Conservation (phyloP, 2,329 filamentous ascomycete species). For the Gnomoniopsis sp. region DNA sequence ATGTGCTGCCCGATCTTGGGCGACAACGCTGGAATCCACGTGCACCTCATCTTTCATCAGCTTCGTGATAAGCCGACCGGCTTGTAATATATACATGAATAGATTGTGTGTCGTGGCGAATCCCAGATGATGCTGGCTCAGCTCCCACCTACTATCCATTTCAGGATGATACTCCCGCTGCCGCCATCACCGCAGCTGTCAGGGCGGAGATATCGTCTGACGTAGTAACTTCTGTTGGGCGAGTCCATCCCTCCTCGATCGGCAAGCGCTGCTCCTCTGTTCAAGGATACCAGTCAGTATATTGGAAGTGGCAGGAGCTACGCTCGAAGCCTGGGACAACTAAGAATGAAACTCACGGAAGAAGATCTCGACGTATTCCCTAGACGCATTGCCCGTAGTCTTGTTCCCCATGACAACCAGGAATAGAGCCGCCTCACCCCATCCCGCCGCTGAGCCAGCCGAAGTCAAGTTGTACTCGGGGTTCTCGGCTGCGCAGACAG, state of each 20-base stretch:
- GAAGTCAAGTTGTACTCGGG: slow-evolving; percentile 2
- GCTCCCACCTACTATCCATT: too few relatives aligned
- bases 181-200: not conserved
- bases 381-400: not conserved
- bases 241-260: slow-evolving; percentile 1
- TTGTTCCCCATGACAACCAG: slow-evolving; percentile 2
- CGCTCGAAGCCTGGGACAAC: not conserved
- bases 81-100: too few relatives aligned
- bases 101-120: too few relatives aligned
- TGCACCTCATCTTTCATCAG: too few relatives aligned
- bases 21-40: too few relatives aligned
- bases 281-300: not conserved
- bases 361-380: slow-evolving; percentile 6
- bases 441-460: not conserved
- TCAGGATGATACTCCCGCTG: not conserved
- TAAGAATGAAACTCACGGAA: not conserved
- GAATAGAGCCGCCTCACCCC: slow-evolving; percentile 3
- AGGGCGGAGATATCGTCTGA: not conserved
- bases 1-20: too few relatives aligned
- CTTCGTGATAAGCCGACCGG: too few relatives aligned
- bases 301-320: not conserved
- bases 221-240: not conserved
- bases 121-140: too few relatives aligned
- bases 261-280: not conserved
- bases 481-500: not conserved